These are phyloP conservation scores for Cornus controversa DNA, from an alignment of 148 eudicot species.

Conservation along the genomic window DNA sequence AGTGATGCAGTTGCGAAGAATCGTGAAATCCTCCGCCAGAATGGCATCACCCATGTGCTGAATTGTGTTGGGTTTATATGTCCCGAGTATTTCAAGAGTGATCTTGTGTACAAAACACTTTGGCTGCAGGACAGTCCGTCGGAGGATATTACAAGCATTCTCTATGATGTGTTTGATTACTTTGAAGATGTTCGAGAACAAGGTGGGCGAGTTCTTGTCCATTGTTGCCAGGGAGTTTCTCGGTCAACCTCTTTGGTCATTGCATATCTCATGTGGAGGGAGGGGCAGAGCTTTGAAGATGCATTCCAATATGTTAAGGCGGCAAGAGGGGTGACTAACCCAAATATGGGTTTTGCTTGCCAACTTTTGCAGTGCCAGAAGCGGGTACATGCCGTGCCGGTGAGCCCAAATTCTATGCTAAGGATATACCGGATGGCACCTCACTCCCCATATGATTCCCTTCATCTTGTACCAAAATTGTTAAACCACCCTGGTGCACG, in stretches of 20 bases:
- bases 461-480: slow-evolving; percentile 96
- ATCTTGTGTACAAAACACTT: slow-evolving; percentile 81
- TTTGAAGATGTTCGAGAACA: slow-evolving; percentile 91
- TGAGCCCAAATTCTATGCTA: slow-evolving; percentile 79
- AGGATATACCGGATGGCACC: slow-evolving; percentile 96
- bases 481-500: slow-evolving; percentile 44
- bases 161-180: slow-evolving; percentile 95
- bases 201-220: slow-evolving; percentile 84
- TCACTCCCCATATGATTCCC: slow-evolving; percentile 91
- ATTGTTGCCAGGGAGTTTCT: slow-evolving; percentile 94
- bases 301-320: slow-evolving; percentile 86
- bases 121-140: slow-evolving; percentile 94
- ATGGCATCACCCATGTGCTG: slow-evolving; percentile 85
- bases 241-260: slow-evolving; percentile 88
- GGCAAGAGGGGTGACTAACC: slow-evolving; percentile 87
- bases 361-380: slow-evolving; percentile 90
- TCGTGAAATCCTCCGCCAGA: slow-evolving; percentile 59
- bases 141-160: slow-evolving; percentile 90
- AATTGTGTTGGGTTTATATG: slow-evolving; percentile 95
- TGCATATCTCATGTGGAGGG: slow-evolving; percentile 94
- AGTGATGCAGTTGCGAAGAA: slow-evolving; percentile 84
- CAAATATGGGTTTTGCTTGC: slow-evolving; percentile 97
- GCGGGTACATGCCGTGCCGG: slow-evolving; percentile 70
- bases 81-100: slow-evolving; percentile 87
- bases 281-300: slow-evolving; percentile 77